These are phyloP conservation scores for Erysimum pusillum DNA, from an alignment of 441 rosid genomes.

Conservation along the genomic window DNA sequence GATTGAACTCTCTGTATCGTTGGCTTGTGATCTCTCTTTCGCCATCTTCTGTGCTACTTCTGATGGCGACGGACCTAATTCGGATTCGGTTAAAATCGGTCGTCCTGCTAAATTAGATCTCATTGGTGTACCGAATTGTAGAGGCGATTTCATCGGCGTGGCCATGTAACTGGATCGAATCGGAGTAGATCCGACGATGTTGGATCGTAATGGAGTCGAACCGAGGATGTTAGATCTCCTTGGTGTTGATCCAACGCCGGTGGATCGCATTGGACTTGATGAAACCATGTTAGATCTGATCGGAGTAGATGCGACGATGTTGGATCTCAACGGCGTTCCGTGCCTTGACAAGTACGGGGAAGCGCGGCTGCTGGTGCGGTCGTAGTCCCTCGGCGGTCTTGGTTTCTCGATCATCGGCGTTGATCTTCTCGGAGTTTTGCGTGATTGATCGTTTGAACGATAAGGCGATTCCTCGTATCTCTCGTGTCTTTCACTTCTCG, in stretches of 20 bases:
- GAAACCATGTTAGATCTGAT: constrained; percentile 26
- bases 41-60: constrained; percentile 72
- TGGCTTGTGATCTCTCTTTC: constrained; percentile 41
- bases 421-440: constrained; percentile 39
- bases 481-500: constrained; percentile 26
- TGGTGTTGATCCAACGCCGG: constrained; percentile 23
- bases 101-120: constrained; percentile 41
- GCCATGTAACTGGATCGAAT: constrained; percentile 43
- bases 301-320: constrained; percentile 41
- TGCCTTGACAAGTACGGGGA: constrained; percentile 44
- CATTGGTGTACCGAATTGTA: constrained; percentile 41
- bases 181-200: constrained; percentile 44
- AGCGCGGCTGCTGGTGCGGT: background rate
- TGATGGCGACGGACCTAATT: constrained; percentile 85
- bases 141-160: constrained; percentile 42
- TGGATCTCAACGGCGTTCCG: constrained; percentile 48
- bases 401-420: constrained; percentile 29
- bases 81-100: constrained; percentile 63
- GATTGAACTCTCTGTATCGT: constrained; percentile 60
- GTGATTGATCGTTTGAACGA: constrained; percentile 35
- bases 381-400: constrained; percentile 29
- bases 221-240: constrained; percentile 32
- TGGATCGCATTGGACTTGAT: constrained; percentile 42
- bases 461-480: background rate
- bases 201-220: constrained; percentile 42